Conservation (phyloP, 495 filamentous ascomycete species). For the Parmelia sp. region DNA sequence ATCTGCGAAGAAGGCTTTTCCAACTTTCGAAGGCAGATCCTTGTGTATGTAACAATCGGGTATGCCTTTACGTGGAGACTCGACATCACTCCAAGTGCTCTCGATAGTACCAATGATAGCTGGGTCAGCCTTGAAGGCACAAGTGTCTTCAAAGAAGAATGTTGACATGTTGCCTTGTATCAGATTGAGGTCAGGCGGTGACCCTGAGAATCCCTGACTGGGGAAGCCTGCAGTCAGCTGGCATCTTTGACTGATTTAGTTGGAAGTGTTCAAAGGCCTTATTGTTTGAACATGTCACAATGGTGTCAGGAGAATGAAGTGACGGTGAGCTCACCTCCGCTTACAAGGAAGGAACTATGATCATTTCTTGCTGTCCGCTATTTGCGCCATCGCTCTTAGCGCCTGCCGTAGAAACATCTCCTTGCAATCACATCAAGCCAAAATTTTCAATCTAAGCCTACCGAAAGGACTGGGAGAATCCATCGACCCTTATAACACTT, state of each 20-base stretch:
- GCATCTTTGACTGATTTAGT: neutral
- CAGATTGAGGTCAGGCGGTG: neutral
- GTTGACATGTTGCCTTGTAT: conserved; percentile 18
- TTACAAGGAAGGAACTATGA: too few species aligned
- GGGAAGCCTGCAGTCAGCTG: neutral
- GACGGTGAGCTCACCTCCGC: neutral
- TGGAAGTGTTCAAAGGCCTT: neutral
- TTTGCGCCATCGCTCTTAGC: neutral
- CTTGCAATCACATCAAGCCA: conserved; percentile 32
- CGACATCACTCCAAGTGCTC: conserved; percentile 25
- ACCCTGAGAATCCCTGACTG: neutral
- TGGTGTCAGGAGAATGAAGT: neutral
- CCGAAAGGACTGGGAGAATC: too few species aligned
- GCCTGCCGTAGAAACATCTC: conserved; percentile 1
- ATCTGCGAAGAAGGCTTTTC: conserved; percentile 11
- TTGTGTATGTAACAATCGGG: conserved; percentile 21
- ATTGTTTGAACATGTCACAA: neutral
- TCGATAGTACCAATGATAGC: conserved; percentile 28
- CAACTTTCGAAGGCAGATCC: conserved; percentile 27
- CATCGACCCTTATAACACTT: too few species aligned
- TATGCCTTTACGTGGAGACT: neutral
- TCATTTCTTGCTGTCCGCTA: too few species aligned
- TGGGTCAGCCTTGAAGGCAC: conserved; percentile 29
- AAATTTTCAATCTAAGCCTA: too few species aligned
- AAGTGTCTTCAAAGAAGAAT: conserved; percentile 30